Base-by-base conservation (phyloP, 495 filamentous ascomycete genomes). In the Thozetella sp. region DNA sequence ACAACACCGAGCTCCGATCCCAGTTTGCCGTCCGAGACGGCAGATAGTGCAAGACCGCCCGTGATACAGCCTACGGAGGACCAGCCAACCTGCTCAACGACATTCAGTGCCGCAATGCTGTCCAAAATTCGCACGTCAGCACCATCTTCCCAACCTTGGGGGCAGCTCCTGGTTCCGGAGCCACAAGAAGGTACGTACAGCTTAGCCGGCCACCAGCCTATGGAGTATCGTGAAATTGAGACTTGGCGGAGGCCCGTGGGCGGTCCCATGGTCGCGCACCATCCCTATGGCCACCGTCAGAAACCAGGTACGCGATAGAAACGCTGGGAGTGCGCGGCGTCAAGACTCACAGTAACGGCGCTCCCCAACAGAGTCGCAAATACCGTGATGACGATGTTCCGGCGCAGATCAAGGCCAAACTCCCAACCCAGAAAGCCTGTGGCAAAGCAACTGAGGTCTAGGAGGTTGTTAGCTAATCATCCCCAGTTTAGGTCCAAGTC, bases 381-480 rank as follows among this genome's bases (percentile, higher is more conserved):
- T 13, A 83, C 61, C 61, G 82, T 80, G 55, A 83, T 72, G 45
- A 76, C 69, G 71, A 86, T 79, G 2, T 78, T 80, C 66, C 82
- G 80, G 53, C 68, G 71, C 24, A 85, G 68, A 26, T 74, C 69
- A 23, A 86, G 66, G 0, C 78, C 80, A 26, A 84, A 75, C 59
- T 82, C 72, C 59, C 68, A 69, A 23, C 81, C 81, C 48, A 83
- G 59, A 45, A 82, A 72, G n/a, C 80, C 80, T 19, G 75, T 75
- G 22, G 78, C 73, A 56, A 87, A 83, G 56, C 79, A 83, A 50
- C 77, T 77, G 13, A 83, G 76, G 55, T 87, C n/a, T n/a, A n/a
- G n/a, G n/a, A 85, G 72, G 84, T 81, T 13, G 82, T 86, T 77
- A 1, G 77, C 78, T 83, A 82, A 79, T 46, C 79, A 61, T 46